Evolutionary conservation across 371 early-diverging fungal genomes (phyloP).

Genomic region (Umbelopsis sp.): DNA sequence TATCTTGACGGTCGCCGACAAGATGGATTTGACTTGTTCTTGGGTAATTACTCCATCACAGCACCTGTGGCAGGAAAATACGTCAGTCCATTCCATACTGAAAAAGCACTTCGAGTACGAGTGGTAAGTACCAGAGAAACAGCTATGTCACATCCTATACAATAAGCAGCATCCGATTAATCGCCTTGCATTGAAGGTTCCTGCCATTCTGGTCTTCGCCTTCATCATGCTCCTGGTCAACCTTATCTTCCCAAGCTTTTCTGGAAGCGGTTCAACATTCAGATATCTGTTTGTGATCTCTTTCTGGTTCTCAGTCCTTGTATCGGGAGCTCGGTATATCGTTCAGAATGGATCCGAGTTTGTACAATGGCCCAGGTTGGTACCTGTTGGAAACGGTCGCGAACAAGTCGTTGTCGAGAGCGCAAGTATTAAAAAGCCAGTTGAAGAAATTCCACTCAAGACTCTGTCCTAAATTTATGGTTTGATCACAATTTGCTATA

Average conservation of each 20-base stretch:
- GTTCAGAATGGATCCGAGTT: constrained; percentile 48
- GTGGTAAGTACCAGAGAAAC: constrained; percentile 34
- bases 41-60: constrained; percentile 68
- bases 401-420: not conserved
- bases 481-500: too few relatives aligned
- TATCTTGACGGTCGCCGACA: constrained; percentile 92
- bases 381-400: constrained; percentile 21
- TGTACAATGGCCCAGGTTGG: constrained; percentile 50
- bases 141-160: not conserved
- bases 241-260: constrained; percentile 39
- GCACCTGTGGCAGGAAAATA: constrained; percentile 3
- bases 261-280: constrained; percentile 36
- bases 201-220: constrained; percentile 47
- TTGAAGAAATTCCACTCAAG: constrained; percentile 5
- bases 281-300: constrained; percentile 42
- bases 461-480: not conserved
- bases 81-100: constrained; percentile 35
- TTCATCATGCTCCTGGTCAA: constrained; percentile 49
- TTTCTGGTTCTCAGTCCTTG: constrained; percentile 54
- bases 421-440: not conserved
- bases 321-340: constrained; percentile 49
- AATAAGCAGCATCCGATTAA: not conserved
- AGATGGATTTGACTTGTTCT: constrained; percentile 82
- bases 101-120: constrained; percentile 50
- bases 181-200: constrained; percentile 30